Evolutionary conservation across 768 basidiomycete species (phyloP).

Genomic region (Boletus bicolor): DNA sequence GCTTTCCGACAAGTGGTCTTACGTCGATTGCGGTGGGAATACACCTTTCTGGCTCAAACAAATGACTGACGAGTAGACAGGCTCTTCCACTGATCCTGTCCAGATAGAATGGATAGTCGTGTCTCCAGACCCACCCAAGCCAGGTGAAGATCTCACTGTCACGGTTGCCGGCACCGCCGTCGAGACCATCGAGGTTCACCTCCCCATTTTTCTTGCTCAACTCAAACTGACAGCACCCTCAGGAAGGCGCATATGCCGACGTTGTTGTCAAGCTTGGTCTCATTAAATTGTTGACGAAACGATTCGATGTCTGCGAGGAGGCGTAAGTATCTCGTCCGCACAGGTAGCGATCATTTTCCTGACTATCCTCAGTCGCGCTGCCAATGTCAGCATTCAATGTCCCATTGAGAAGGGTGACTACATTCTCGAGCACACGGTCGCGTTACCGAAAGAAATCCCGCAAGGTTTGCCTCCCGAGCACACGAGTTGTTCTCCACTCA

Average conservation of each 20-base stretch:
- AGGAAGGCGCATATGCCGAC: conserved; percentile 92
- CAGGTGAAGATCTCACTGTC: conserved; percentile 87
- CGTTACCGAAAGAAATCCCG: conserved; percentile 90
- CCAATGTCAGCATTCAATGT: conserved; percentile 76
- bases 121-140: conserved; percentile 84
- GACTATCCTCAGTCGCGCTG: conserved; percentile 52
- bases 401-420: conserved; percentile 75
- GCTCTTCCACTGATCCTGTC: conserved; percentile 42
- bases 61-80: conserved; percentile 33
- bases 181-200: conserved; percentile 61
- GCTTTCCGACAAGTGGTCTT: conserved; percentile 57
- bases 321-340: conserved; percentile 59
- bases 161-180: conserved; percentile 61
- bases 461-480: conserved; percentile 43
- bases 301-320: conserved; percentile 89
- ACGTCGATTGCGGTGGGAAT: conserved; percentile 68
- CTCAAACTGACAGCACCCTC: conserved; percentile 10
- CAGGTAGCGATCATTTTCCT: neutral
- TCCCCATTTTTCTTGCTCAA: neutral
- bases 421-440: conserved; percentile 76
- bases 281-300: conserved; percentile 81
- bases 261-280: conserved; percentile 92
- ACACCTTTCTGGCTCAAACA: conserved; percentile 4
- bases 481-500: neutral
- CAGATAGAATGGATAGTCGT: conserved; percentile 71